phyloP scores from a whole-genome alignment of 2,329 filamentous ascomycete genomes.

The Diplodia mutila region DNA sequence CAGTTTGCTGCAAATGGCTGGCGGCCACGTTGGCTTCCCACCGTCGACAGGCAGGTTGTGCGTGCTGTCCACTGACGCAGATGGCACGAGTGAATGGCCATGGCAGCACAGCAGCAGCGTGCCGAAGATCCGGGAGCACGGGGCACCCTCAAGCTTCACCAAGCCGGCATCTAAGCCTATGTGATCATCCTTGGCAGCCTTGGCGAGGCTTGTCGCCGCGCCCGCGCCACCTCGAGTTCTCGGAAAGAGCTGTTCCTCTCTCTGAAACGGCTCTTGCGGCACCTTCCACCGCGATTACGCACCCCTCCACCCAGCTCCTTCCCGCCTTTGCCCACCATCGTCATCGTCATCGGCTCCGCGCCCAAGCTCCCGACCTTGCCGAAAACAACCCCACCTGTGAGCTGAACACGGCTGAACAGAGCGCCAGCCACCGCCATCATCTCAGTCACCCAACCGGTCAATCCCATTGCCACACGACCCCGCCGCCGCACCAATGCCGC shows the following conservation, averaged over 20 bases:
- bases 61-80: neutral
- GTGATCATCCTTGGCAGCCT: neutral
- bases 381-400: neutral
- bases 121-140: conserved; percentile 6
- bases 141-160: conserved; percentile 14
- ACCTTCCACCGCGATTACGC: conserved; percentile 19
- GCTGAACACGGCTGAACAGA: neutral
- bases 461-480: neutral
- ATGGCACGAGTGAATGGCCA: neutral
- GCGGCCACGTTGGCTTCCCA: neutral
- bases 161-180: conserved; percentile 10
- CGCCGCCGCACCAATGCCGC: neutral
- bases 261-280: conserved; percentile 18
- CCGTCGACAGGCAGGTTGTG: neutral
- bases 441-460: neutral
- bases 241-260: neutral
- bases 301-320: neutral
- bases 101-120: neutral
- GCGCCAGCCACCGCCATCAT: neutral
- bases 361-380: neutral
- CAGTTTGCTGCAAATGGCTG: neutral
- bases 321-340: neutral
- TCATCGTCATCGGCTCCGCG: neutral
- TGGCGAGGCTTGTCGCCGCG: conserved; percentile 12
- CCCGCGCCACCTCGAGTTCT: neutral